These are phyloP conservation scores for Strigomonas culicis DNA, from an alignment of 208 protist species.

Conservation along the genomic window DNA sequence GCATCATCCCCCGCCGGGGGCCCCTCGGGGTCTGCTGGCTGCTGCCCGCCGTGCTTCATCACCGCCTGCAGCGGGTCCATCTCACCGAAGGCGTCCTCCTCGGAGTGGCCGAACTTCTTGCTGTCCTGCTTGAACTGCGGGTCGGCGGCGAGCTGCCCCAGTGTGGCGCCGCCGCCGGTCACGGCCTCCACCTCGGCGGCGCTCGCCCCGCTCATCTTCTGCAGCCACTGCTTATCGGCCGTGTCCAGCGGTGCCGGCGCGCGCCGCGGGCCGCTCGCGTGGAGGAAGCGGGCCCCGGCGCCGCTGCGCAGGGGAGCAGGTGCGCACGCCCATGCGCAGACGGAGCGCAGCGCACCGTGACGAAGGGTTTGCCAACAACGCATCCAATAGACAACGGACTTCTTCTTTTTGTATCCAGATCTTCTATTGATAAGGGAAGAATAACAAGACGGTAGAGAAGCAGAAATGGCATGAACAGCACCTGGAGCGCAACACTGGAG, in stretches of 20 bases:
- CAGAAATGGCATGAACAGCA: neutral
- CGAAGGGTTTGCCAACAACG: too few relatives aligned
- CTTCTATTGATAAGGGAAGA: neutral
- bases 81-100: constrained; percentile 52
- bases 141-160: too few relatives aligned
- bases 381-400: too few relatives aligned
- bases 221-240: neutral
- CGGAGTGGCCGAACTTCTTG: constrained; percentile 28
- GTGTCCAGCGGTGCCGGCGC: neutral
- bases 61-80: constrained; percentile 27
- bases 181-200: neutral
- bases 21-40: neutral
- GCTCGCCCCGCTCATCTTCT: neutral
- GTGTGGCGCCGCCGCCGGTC: too few relatives aligned
- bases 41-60: neutral
- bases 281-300: too few relatives aligned
- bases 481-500: neutral
- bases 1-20: constrained; percentile 19
- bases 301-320: neutral
- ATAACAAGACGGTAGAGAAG: neutral
- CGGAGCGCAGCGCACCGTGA: too few relatives aligned
- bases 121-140: constrained; percentile 6
- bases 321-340: neutral
- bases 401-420: too few relatives aligned
- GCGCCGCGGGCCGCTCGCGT: neutral